Percentiles rank a stretch among this genome's conserved stretches.
Evolutionary conservation across 2,329 filamentous ascomycete species (phyloP).

Genomic region (Mycosphaerella arachidis): DNA sequence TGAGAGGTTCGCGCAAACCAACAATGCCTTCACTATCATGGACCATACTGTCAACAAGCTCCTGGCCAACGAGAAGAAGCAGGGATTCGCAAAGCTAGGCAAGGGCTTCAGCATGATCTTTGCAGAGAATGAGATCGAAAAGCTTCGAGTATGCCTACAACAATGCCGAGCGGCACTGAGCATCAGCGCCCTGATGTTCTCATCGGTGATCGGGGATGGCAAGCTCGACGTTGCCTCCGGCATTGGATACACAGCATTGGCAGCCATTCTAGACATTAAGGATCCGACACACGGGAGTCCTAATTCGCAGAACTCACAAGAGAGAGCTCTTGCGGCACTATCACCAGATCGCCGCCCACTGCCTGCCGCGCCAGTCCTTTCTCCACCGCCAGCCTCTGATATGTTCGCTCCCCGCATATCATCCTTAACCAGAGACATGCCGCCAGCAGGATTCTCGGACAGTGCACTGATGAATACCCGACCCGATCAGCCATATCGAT

Average conservation of each 20-base stretch:
- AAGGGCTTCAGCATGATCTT: slow-evolving; percentile 62
- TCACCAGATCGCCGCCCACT: slow-evolving; percentile 9
- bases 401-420: not conserved
- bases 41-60: slow-evolving; percentile 60
- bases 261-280: slow-evolving; percentile 54
- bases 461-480: not conserved
- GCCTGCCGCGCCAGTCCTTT: slow-evolving; percentile 2
- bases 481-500: not conserved
- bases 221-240: slow-evolving; percentile 58
- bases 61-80: slow-evolving; percentile 59
- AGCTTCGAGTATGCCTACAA: slow-evolving; percentile 53
- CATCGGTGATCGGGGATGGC: slow-evolving; percentile 57
- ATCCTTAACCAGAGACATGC: not conserved
- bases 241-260: slow-evolving; percentile 64
- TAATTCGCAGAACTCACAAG: not conserved
- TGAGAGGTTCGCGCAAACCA: slow-evolving; percentile 58
- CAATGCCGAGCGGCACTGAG: slow-evolving; percentile 58
- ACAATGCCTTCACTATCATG: slow-evolving; percentile 59
- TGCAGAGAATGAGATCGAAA: slow-evolving; percentile 57
- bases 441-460: not conserved
- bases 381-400: not conserved
- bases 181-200: slow-evolving; percentile 48
- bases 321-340: slow-evolving; percentile 5
- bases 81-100: slow-evolving; percentile 56
- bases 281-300: slow-evolving; percentile 14